Percentiles rank a stretch among this genome's conserved stretches.
These are phyloP conservation scores for Salvia miltiorrhiza DNA, from an alignment of 257 asterid genomes.

Conservation along the genomic window DNA sequence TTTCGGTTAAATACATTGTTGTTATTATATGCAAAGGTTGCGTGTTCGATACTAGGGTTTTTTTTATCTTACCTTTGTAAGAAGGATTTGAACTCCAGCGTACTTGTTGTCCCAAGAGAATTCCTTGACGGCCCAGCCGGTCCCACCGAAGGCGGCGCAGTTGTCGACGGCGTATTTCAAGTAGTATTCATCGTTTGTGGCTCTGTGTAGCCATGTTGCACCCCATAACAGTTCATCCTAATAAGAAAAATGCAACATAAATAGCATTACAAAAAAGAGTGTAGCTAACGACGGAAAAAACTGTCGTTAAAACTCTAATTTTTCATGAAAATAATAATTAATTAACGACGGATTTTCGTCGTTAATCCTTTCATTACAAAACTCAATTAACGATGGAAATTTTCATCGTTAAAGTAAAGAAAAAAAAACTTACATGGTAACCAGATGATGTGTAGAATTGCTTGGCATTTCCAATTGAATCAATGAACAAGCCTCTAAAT, in stretches of 20 bases:
- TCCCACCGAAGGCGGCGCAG: constrained; percentile 69
- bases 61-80: constrained; percentile 46
- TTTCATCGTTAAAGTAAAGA: too few species aligned
- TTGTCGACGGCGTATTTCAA: constrained; percentile 71
- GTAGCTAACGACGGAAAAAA: too few species aligned
- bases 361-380: too few species aligned
- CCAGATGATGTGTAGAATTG: constrained; percentile 67
- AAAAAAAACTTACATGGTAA: constrained; percentile 43
- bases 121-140: constrained; percentile 80
- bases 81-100: constrained; percentile 87
- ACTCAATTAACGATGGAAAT: too few species aligned
- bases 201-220: constrained; percentile 83
- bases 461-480: constrained; percentile 51
- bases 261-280: too few species aligned
- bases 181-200: constrained; percentile 64
- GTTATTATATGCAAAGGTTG: background rate
- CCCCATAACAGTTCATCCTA: constrained; percentile 95
- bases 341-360: too few species aligned
- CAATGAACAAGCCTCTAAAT: constrained; percentile 62
- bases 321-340: too few species aligned
- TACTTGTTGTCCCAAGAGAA: constrained; percentile 97
- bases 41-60: background rate
- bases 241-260: background rate
- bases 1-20: background rate
- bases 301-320: too few species aligned